Evolutionary conservation across 2,329 filamentous ascomycete genomes (phyloP), one percentile per base, ranked within the genome.

Genomic region (Alternaria dauci): DNA sequence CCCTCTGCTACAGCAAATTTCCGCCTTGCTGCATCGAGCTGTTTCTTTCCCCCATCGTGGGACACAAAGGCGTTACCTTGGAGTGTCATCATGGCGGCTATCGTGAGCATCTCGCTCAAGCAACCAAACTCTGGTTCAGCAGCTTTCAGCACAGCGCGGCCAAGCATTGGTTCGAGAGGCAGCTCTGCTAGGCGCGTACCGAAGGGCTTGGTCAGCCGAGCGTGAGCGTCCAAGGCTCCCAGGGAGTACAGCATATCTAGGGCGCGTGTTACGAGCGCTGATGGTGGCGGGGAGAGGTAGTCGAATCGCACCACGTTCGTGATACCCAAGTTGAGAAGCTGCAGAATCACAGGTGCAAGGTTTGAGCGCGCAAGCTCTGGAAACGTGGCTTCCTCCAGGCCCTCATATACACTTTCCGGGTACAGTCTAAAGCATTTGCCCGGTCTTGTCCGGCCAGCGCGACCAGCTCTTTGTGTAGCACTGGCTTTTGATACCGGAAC

Each of bases 371-470:
- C 94, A 32, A 98, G 93, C 77, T 99, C 95, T 0, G 95, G 95
- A 2, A 92, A 83, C 9, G 92, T 96, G 28, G 88, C 85, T 60
- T 91, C 89, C 1, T 88, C 84, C 5, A 99, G 82, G 3, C 78
- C 76, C 36, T 86, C 81, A 74, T 89, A 96, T 2, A 86, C 84
- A 20, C 87, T 81, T 79, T 97, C 92, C 0, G 93, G 96, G 77
- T 96, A 99, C 0, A 99, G 84, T 12, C 94, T 88, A 74, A 94
- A 98, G 77, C 95, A 99, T 80, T 98, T 99, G 1, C 95, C 95
- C 0, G 94, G 88, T 68, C 87, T 91, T 1, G 93, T 97, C 61
- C 95, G 88, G 1, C 95, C 95, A 3, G 95, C 94, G 74, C 95
- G 88, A 9, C 95, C 95, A 1, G 94, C 91, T 60, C 95, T 87